Conservation (phyloP, 148 eudicot genomes). For the Spergularia bocconei region DNA sequence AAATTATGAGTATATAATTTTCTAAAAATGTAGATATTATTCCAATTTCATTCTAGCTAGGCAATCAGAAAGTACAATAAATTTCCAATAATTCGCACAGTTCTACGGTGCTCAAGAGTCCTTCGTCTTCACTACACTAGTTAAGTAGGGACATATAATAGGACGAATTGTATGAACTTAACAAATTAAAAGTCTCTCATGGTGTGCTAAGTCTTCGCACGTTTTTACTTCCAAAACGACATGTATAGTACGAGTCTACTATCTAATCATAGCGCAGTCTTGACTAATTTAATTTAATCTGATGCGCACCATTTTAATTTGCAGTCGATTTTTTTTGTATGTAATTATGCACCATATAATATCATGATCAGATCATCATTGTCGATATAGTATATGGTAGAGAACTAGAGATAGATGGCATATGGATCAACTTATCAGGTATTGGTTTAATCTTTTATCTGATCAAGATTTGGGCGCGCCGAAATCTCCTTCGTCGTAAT, state of each 20-base stretch:
- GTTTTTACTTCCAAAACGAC: not conserved
- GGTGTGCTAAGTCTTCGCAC: constrained; percentile 14
- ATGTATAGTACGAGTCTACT: not conserved
- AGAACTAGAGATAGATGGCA: not conserved
- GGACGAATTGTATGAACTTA: not conserved
- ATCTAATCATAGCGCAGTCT: not conserved
- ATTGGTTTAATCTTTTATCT: not conserved
- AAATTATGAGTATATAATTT: not conserved
- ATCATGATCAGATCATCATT: too few relatives aligned
- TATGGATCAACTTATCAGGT: not conserved
- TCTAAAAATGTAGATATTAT: not conserved
- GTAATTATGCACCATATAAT: too few relatives aligned
- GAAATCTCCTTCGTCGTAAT: too few relatives aligned
- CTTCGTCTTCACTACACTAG: not conserved
- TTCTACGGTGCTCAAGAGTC: not conserved
- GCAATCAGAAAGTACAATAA: too few relatives aligned
- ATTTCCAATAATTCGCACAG: not conserved
- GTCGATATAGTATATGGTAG: too few relatives aligned
- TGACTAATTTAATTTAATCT: not conserved
- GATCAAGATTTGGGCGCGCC: too few relatives aligned
- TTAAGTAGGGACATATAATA: not conserved
- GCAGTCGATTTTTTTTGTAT: not conserved
- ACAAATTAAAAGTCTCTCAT: constrained; percentile 16
- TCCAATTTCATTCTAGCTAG: too few relatives aligned
- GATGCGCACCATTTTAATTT: not conserved